phyloP scores from a whole-genome alignment of 768 basidiomycete species.

The Lentinula raphanica region DNA sequence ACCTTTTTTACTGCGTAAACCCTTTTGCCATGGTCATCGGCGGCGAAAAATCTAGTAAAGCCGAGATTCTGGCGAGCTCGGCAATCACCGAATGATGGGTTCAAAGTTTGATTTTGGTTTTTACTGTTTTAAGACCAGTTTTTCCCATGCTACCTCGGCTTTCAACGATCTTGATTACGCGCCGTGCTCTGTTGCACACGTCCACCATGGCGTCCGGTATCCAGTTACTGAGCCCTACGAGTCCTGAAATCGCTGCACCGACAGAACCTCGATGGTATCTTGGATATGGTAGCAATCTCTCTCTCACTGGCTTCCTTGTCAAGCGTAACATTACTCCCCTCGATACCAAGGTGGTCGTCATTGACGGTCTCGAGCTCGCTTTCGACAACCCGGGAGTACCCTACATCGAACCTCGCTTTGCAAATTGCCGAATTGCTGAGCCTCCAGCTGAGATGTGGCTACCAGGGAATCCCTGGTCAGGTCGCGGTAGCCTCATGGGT shows the following conservation, averaged over 20 bases:
- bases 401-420: constrained; percentile 8
- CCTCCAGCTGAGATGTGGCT: neutral
- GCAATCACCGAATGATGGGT: neutral
- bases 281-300: constrained; percentile 10
- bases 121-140: neutral
- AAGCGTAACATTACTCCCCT: constrained; percentile 8
- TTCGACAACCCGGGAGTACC: constrained; percentile 9
- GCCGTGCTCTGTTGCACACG: neutral
- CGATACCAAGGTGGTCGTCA: constrained; percentile 4
- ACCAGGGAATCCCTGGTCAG: constrained; percentile 6
- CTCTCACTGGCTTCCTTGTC: constrained; percentile 6
- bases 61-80: neutral
- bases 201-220: constrained; percentile 7
- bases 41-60: neutral
- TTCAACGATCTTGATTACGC: neutral
- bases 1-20: neutral
- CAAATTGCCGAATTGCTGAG: constrained; percentile 2
- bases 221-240: neutral
- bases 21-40: neutral
- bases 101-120: neutral
- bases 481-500: constrained; percentile 5
- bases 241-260: neutral
- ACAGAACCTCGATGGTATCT: constrained; percentile 9
- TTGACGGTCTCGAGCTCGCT: constrained; percentile 5
- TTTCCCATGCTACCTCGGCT: neutral